Evolutionary conservation across 495 filamentous ascomycete species (phyloP), one percentile per base, ranked within the genome.

Genomic region (Xeromyces bisporus): DNA sequence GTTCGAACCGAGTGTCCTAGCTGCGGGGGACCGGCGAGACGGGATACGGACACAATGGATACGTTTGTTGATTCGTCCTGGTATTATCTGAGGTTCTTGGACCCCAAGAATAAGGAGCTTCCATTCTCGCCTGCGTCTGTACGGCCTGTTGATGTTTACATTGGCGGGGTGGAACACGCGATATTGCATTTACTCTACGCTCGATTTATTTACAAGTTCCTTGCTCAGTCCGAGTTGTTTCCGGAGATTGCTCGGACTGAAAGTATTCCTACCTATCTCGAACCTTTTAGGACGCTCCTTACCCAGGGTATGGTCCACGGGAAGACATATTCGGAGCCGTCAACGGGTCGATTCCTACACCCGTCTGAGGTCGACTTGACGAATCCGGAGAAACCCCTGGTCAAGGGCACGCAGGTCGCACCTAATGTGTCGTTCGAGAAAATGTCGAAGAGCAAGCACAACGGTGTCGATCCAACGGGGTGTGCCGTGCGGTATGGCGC

Each of bases 371-470:
- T 93, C 10, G 75, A 86, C 35, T 41, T 76, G 8, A 67, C 58
- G 7, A 58, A 66, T 26, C 55, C 64, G 2, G 44, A 63, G 0
- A 60, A 61, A 6, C 79, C 77, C 2, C 58, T 66, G 29, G 65
- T 84, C 23, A 61, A 62, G 24, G 62, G 63, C 0, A 75, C 74
- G 1, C 67, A 67, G 13, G 47, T 68, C 26, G 43, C 43, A 0
- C 71, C 79, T 2, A 64, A 49, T 7, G 45, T 85, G 17, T 73
- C 69, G 0, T 91, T 70, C 34, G 81, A 93, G 51, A 93, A 93
- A 42, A 93, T 93, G 84, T 86, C 79, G n/a, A 93, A 93, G 51
- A 87, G 80, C 34, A 93, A 93, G 44, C 65, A 89, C 54, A 93
- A 93, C 45, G 84, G 84, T 18, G 79, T 91, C n/a, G 82, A 92